Evolutionary conservation across 768 basidiomycete genomes (phyloP), one percentile per base, ranked within the genome.

Genomic region (Gymnopilus junonius): DNA sequence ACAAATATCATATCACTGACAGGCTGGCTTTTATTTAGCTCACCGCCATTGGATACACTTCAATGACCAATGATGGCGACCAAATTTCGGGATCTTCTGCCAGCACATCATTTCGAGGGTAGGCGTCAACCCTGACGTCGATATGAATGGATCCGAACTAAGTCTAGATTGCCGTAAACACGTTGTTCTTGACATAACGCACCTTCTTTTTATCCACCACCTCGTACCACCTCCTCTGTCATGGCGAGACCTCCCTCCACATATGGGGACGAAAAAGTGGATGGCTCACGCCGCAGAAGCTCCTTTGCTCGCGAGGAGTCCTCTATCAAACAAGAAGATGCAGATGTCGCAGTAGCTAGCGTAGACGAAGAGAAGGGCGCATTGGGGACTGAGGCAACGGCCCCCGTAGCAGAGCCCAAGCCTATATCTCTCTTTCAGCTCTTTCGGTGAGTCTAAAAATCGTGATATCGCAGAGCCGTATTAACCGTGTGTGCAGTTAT

Each of bases 401-500:
- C 37, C 8, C 21, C 54, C 23, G 25, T n/a, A 5, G 7, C 54
- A 25, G 35, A 37, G 21, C 54, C 54, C 14, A 37, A 37, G 54
- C 80, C 85, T 0, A 73, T 82, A 1, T 74, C 78, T 0, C 76
- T 86, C 55, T 65, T 71, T 0, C 67, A 81, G 15, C 70, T 87
- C 17, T 87, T 87, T 64, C 75, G 84, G 86, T 87, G 31, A 63
- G 20, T 32, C 40, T 34, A 14, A 35, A 12, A 21, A 29, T 11
- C 23, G 12, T 25, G 8, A 12, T 20, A 5, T 27, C 1, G 29
- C 29, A 6, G 27, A 8, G 15, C 25, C 48, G 14, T 31, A 17
- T 32, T 29, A 11, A 27, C 20, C 42, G 11, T 15, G 8, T 74
- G 17, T 70, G 71, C 70, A 90, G 94, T 2, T 96, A 91, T 73